These are phyloP conservation scores for Spiraea crenata DNA, from an alignment of 331 rosid genomes.

Conservation along the genomic window DNA sequence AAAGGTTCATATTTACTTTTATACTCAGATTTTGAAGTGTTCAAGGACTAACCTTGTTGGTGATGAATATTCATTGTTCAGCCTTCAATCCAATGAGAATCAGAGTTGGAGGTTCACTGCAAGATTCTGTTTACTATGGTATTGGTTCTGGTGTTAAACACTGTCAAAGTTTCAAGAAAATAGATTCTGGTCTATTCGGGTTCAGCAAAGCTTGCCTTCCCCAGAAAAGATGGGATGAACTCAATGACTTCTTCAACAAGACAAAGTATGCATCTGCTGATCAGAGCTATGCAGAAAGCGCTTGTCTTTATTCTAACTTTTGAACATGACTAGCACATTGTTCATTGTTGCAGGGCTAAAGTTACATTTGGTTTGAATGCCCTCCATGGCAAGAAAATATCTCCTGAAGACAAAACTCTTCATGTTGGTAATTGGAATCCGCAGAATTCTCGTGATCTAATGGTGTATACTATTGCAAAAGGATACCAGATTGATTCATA, in stretches of 20 bases:
- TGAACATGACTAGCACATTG: not conserved
- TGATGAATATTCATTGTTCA: constrained; percentile 34
- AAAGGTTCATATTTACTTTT: no score
- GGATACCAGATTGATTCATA: constrained; percentile 68
- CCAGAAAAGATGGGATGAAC: constrained; percentile 50
- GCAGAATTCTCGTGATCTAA: constrained; percentile 42
- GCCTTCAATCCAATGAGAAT: constrained; percentile 58
- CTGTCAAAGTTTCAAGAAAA: constrained; percentile 29
- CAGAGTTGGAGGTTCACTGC: constrained; percentile 70
- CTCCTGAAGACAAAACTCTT: constrained; percentile 21
- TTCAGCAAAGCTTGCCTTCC: constrained; percentile 49
- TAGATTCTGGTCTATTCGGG: constrained; percentile 38
- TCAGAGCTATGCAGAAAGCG: not conserved
- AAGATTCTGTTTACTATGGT: constrained; percentile 54
- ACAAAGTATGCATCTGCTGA: constrained; percentile 33
- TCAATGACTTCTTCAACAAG: constrained; percentile 32
- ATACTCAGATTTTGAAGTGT: not conserved
- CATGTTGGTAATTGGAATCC: constrained; percentile 68
- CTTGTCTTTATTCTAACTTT: no score
- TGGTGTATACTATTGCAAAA: constrained; percentile 46
- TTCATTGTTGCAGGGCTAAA: constrained; percentile 31
- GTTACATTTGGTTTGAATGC: constrained; percentile 66
- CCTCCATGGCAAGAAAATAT: constrained; percentile 40
- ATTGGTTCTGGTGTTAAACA: constrained; percentile 25
- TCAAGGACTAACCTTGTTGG: not conserved